Evolutionary conservation across 257 asterid genomes (phyloP).

Genomic region (Galeopsis tetrahit): DNA sequence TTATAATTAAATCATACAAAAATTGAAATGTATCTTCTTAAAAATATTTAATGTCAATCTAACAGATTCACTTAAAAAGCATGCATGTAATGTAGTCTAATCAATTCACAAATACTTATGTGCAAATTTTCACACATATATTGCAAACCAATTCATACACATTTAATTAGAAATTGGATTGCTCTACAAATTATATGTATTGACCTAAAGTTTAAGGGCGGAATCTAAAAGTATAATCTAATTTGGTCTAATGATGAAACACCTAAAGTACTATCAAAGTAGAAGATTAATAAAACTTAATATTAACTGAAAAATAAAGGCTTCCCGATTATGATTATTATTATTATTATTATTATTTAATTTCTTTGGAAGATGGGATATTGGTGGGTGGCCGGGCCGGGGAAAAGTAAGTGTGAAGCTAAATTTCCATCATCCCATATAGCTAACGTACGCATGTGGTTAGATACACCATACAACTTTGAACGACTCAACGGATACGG

Average conservation of each 20-base stretch:
- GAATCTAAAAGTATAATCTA: neutral
- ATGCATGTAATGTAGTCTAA: too few species aligned
- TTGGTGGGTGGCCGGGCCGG: constrained; percentile 31
- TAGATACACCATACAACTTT: constrained; percentile 26
- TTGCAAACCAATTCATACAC: too few species aligned
- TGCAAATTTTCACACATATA: too few species aligned
- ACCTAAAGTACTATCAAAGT: neutral
- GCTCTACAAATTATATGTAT: too few species aligned
- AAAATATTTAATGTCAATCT: too few species aligned
- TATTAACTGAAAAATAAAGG: neutral
- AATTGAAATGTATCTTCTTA: too few species aligned
- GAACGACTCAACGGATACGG: constrained; percentile 44
- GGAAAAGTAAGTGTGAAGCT: constrained; percentile 30
- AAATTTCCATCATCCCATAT: constrained; percentile 39
- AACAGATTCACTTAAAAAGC: too few species aligned
- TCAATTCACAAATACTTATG: too few species aligned
- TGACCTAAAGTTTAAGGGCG: neutral
- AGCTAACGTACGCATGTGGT: constrained; percentile 42
- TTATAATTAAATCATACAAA: too few species aligned
- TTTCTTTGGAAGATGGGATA: neutral
- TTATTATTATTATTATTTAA: neutral
- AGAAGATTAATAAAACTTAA: neutral
- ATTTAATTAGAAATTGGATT: too few species aligned
- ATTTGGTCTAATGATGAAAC: neutral
- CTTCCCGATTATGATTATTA: neutral